Percentiles rank a stretch among this genome's conserved stretches.
Conservation (phyloP, 2,329 filamentous ascomycete species). For the Monilinia fructicola region DNA sequence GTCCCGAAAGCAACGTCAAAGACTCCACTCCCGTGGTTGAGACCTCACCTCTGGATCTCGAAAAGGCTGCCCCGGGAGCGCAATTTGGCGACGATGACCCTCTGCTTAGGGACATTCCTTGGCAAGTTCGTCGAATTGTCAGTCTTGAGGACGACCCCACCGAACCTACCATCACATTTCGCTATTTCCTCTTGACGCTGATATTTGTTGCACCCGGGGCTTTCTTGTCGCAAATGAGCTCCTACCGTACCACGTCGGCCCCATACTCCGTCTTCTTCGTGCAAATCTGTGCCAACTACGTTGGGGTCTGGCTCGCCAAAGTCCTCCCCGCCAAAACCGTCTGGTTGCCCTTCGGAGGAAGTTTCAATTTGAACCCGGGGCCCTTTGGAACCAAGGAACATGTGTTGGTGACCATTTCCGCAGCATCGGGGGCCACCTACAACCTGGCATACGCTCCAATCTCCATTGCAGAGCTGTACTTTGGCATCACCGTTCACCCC, state of each 20-base stretch:
- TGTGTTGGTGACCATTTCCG: slow-evolving; percentile 46
- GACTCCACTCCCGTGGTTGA: slow-evolving; percentile 36
- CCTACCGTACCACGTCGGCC: slow-evolving; percentile 54
- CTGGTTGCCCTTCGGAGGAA: slow-evolving; percentile 45
- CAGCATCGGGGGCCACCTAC: slow-evolving; percentile 53
- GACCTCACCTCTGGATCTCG: slow-evolving; percentile 41
- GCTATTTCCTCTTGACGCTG: slow-evolving; percentile 56
- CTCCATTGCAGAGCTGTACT: slow-evolving; percentile 57
- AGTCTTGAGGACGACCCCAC: slow-evolving; percentile 57
- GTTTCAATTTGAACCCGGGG: slow-evolving; percentile 42
- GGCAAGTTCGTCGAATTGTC: slow-evolving; percentile 56
- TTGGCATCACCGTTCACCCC: slow-evolving; percentile 51
- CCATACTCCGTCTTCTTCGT: slow-evolving; percentile 62
- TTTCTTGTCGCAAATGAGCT: slow-evolving; percentile 56
- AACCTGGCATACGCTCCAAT: slow-evolving; percentile 54
- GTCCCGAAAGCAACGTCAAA: slow-evolving; percentile 9
- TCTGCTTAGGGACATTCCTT: slow-evolving; percentile 53
- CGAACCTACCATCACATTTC: slow-evolving; percentile 57
- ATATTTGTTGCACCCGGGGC: slow-evolving; percentile 58
- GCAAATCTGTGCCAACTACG: slow-evolving; percentile 51
- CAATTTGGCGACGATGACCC: slow-evolving; percentile 47
- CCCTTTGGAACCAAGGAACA: slow-evolving; percentile 39
- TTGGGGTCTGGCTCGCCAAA: slow-evolving; percentile 47
- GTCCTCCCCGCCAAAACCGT: slow-evolving; percentile 49
- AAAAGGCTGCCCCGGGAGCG: slow-evolving; percentile 6